Evolutionary conservation across 768 basidiomycete genomes (phyloP).

Genomic region (Termitomyces sp.): DNA sequence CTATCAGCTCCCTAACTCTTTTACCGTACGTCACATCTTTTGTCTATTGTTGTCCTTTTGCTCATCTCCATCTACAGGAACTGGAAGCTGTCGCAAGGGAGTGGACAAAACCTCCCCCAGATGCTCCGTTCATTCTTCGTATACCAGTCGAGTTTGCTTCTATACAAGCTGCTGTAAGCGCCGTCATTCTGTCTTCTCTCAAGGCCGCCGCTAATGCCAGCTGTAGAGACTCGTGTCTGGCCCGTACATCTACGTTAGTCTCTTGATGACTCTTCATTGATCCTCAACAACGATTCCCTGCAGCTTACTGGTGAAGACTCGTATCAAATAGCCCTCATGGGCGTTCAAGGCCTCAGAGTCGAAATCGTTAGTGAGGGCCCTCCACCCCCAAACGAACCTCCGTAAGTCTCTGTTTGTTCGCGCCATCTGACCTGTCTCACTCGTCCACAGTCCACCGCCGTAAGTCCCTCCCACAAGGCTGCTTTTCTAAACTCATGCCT

Average conservation of each 20-base stretch:
- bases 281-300: not conserved
- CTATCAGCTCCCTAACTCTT: conserved; percentile 62
- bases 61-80: conserved; percentile 44
- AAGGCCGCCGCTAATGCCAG: not conserved
- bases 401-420: conserved; percentile 44
- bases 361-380: conserved; percentile 85
- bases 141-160: conserved; percentile 88
- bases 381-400: conserved; percentile 79
- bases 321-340: conserved; percentile 83
- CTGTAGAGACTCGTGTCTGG: conserved; percentile 71
- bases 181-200: conserved; percentile 4
- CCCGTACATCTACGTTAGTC: conserved; percentile 76
- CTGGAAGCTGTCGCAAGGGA: conserved; percentile 75
- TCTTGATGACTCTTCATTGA: conserved; percentile 3
- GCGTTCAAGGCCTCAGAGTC: conserved; percentile 75
- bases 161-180: conserved; percentile 72
- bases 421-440: conserved; percentile 16
- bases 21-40: conserved; percentile 42
- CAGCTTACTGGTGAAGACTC: conserved; percentile 84
- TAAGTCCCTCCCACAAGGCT: conserved; percentile 22
- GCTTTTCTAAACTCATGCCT: not conserved
- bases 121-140: conserved; percentile 68
- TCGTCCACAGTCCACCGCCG: conserved; percentile 38
- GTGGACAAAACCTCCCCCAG: conserved; percentile 85
- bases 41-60: not conserved